phyloP scores from a whole-genome alignment of 1,284 basidiomycete genomes.

The Malassezia vespertilionis region DNA sequence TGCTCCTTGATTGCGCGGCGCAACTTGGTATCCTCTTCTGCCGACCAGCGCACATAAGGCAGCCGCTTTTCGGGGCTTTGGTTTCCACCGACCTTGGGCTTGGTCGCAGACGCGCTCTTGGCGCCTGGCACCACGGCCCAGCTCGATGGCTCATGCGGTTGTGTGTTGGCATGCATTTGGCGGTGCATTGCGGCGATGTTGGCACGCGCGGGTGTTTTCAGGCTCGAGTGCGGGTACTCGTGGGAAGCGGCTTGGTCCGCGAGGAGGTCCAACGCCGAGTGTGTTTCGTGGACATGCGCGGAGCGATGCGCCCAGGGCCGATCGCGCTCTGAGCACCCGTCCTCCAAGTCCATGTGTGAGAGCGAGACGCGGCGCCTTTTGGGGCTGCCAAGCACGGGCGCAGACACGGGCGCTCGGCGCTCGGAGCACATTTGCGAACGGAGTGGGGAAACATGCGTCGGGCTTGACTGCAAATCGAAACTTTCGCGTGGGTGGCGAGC shows the following conservation, averaged over 20 bases:
- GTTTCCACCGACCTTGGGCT: constrained; percentile 28
- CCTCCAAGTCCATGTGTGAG: constrained; percentile 25
- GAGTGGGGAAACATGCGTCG: no score
- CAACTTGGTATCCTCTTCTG: constrained; percentile 44
- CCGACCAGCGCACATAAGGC: constrained; percentile 44
- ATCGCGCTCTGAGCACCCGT: background rate
- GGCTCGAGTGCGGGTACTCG: constrained; percentile 12
- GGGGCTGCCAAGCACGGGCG: constrained; percentile 34
- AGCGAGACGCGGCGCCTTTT: constrained; percentile 37
- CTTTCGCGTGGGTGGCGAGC: no score
- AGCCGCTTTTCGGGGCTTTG: constrained; percentile 44
- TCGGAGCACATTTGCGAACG: constrained; percentile 13
- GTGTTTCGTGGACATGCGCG: background rate
- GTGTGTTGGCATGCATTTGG: constrained; percentile 1
- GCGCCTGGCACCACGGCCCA: background rate
- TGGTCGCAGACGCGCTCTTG: constrained; percentile 4
- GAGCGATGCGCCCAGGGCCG: background rate
- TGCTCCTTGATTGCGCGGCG: constrained; percentile 41
- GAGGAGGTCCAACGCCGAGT: constrained; percentile 39
- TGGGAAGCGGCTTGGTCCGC: constrained; percentile 45
- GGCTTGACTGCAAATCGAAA: no score
- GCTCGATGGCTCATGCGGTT: background rate
- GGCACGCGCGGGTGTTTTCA: background rate
- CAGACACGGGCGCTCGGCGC: constrained; percentile 13
- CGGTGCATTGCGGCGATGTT: background rate